Conservation (phyloP, 345 rosid species). For the Odontarrhena argentea region DNA sequence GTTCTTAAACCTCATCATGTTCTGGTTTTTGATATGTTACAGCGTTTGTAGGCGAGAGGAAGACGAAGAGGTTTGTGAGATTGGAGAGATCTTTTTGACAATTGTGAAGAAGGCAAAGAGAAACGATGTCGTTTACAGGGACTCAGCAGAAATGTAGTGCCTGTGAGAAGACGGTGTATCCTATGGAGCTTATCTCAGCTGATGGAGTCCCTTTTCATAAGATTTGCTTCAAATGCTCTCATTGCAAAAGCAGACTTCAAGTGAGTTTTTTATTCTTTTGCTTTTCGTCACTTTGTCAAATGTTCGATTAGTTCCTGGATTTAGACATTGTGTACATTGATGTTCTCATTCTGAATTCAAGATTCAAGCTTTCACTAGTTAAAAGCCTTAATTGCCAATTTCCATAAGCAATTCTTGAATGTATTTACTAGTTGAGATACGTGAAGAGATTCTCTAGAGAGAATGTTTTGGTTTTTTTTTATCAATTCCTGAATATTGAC, state of each 20-base stretch:
- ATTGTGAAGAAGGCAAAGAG: constrained; percentile 13
- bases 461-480: not conserved
- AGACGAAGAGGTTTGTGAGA: constrained; percentile 15
- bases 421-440: not conserved
- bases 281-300: not conserved
- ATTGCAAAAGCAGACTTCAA: constrained; percentile 92
- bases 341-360: not conserved
- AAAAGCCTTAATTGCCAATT: not conserved
- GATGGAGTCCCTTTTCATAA: constrained; percentile 92
- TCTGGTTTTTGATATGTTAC: constrained; percentile 26
- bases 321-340: not conserved
- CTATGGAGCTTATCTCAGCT: constrained; percentile 85
- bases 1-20: constrained; percentile 1
- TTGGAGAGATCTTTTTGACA: constrained; percentile 24
- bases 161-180: constrained; percentile 96
- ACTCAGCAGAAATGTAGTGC: constrained; percentile 96
- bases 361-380: constrained; percentile 2
- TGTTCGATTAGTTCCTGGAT: not conserved
- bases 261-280: constrained; percentile 38
- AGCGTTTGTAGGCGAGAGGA: constrained; percentile 27
- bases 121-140: constrained; percentile 85
- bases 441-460: constrained; percentile 3
- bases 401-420: not conserved
- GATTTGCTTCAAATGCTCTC: constrained; percentile 93
- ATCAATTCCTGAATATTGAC: not conserved